Evolutionary conservation across 2,329 filamentous ascomycete species (phyloP).

Genomic region (Ophiognomonia clavigignenti-juglandacearum): DNA sequence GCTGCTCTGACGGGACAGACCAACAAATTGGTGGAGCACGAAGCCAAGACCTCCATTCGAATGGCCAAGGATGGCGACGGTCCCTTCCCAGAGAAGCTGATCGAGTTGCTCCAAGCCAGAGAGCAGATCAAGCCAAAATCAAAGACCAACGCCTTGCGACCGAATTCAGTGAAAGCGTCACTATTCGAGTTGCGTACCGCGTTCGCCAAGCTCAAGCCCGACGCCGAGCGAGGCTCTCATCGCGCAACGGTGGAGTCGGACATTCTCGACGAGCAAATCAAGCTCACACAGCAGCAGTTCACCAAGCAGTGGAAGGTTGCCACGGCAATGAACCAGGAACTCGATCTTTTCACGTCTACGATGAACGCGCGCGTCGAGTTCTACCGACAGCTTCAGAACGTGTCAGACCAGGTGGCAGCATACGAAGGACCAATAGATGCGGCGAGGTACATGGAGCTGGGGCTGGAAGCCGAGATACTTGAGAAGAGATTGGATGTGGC

Average conservation of each 20-base stretch:
- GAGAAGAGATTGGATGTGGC: constrained; percentile 54
- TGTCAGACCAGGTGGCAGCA: constrained; percentile 82
- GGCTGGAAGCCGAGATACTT: constrained; percentile 47
- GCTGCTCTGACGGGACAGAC: constrained; percentile 70
- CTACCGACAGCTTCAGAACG: constrained; percentile 81
- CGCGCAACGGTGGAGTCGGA: constrained; percentile 58
- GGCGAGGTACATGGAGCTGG: constrained; percentile 37
- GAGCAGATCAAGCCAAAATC: constrained; percentile 39
- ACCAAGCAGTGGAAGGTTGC: constrained; percentile 46
- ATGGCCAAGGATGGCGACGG: constrained; percentile 61
- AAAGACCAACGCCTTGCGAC: constrained; percentile 18
- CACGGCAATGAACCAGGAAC: constrained; percentile 57
- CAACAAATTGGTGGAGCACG: constrained; percentile 71
- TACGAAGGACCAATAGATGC: constrained; percentile 56
- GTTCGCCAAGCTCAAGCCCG: constrained; percentile 52
- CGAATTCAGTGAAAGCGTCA: constrained; percentile 63
- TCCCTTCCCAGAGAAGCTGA: constrained; percentile 61
- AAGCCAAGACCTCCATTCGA: constrained; percentile 58
- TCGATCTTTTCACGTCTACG: constrained; percentile 68
- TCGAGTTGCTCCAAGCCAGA: constrained; percentile 47
- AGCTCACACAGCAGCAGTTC: constrained; percentile 50
- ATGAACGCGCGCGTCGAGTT: constrained; percentile 88
- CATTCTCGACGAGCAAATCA: constrained; percentile 61
- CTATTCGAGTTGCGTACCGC: constrained; percentile 66
- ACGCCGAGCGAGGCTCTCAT: constrained; percentile 46